Evolutionary conservation across 352 stramenopile species (phyloP).

Genomic region (Pythium rishiriense): DNA sequence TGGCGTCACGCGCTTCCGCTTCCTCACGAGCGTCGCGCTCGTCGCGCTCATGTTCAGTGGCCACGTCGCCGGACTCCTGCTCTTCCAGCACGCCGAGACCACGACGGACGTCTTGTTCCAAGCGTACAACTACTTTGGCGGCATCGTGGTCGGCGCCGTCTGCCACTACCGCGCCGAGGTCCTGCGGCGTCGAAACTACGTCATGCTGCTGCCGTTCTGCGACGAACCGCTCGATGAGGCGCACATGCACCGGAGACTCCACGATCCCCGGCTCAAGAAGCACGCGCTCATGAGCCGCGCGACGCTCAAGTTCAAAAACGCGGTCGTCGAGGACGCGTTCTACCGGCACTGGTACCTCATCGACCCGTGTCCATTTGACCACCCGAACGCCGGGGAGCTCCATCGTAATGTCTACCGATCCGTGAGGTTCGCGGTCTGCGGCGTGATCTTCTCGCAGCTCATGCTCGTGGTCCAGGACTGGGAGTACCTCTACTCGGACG

Average conservation of each 20-base stretch:
- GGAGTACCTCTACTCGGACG: conserved; percentile 35
- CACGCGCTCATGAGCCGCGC: conserved; percentile 31
- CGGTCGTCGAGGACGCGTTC: conserved; percentile 39
- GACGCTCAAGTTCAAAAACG: conserved; percentile 44
- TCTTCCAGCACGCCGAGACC: conserved; percentile 30
- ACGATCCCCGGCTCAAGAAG: conserved; percentile 40
- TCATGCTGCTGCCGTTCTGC: conserved; percentile 40
- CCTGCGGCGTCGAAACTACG: conserved; percentile 39
- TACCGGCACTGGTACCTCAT: conserved; percentile 51
- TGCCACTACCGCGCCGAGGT: conserved; percentile 46
- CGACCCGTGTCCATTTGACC: conserved; percentile 43
- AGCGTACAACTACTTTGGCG: conserved; percentile 44
- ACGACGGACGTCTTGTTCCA: conserved; percentile 42
- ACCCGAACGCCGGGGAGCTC: conserved; percentile 39
- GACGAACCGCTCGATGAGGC: conserved; percentile 28
- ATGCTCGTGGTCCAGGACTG: conserved; percentile 43
- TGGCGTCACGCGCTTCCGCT: conserved; percentile 44
- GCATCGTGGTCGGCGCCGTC: conserved; percentile 36
- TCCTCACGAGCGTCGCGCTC: conserved; percentile 35
- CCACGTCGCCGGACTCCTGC: conserved; percentile 29
- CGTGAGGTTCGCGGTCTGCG: conserved; percentile 39
- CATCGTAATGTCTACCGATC: conserved; percentile 39
- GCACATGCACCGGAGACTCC: conserved; percentile 26
- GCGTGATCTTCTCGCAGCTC: conserved; percentile 41
- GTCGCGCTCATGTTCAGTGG: conserved; percentile 31